These are phyloP conservation scores for Crithidia bombi DNA, from an alignment of 208 protist species.

Conservation along the genomic window DNA sequence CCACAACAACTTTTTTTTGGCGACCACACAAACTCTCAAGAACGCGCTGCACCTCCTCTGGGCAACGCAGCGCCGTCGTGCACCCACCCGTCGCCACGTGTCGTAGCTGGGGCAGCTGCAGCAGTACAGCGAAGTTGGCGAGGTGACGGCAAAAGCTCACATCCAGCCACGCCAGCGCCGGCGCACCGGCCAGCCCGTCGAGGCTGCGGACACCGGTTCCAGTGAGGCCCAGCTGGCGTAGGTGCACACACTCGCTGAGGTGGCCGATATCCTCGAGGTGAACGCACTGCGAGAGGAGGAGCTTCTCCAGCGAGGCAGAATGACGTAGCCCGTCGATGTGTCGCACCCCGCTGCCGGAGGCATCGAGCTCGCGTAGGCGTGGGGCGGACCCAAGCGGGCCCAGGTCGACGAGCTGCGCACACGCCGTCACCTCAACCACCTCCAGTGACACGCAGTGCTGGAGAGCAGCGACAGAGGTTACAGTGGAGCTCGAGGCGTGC, in stretches of 20 bases:
- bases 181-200: constrained; percentile 8
- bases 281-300: constrained; percentile 10
- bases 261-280: constrained; percentile 8
- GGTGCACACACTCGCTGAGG: constrained; percentile 15
- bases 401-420: constrained; percentile 23
- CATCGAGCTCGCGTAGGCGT: constrained; percentile 14
- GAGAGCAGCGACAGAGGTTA: constrained; percentile 25
- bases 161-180: constrained; percentile 19
- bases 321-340: constrained; percentile 5
- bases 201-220: constrained; percentile 1
- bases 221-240: constrained; percentile 9
- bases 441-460: constrained; percentile 10
- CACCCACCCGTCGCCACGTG: constrained; percentile 7
- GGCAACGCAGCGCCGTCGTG: constrained; percentile 12
- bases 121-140: constrained; percentile 7
- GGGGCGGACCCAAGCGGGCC: constrained; percentile 21
- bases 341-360: constrained; percentile 11
- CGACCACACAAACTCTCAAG: constrained; percentile 4
- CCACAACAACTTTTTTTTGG: background rate
- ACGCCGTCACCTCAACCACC: constrained; percentile 23
- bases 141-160: constrained; percentile 30
- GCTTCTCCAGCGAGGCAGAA: constrained; percentile 15
- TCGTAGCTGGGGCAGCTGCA: constrained; percentile 6
- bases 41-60: background rate
- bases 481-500: constrained; percentile 25